Conservation (phyloP, 257 asterid species). For the Henckelia pumila region DNA sequence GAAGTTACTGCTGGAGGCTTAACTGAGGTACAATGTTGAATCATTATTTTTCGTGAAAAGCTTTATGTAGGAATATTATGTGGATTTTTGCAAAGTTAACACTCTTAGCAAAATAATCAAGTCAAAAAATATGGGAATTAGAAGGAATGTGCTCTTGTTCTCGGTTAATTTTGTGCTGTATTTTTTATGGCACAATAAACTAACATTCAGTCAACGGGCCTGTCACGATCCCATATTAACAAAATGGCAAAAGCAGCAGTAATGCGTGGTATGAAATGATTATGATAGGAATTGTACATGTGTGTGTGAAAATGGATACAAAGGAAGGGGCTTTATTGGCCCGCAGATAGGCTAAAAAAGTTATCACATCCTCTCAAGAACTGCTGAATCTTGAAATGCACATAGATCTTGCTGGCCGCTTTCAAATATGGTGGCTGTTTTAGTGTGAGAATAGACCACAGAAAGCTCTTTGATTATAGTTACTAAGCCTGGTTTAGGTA, state of each 20-base stretch:
- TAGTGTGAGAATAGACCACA: background rate
- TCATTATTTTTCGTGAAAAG: background rate
- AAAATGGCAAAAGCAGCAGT: background rate
- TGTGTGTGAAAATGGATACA: background rate
- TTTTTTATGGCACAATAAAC: background rate
- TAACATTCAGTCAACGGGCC: background rate
- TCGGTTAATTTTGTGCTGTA: background rate
- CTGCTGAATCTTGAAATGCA: slow-evolving; percentile 4
- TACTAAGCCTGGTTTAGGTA: background rate
- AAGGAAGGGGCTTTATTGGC: slow-evolving; percentile 10
- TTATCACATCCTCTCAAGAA: background rate
- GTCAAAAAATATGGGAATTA: background rate
- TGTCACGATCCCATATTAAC: background rate
- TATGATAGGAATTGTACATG: background rate
- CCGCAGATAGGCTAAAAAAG: background rate
- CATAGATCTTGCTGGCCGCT: background rate
- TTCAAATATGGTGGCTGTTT: background rate
- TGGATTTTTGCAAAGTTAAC: background rate
- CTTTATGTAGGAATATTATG: background rate
- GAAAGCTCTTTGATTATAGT: background rate
- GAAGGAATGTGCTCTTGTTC: slow-evolving; percentile 4
- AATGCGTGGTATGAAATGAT: background rate
- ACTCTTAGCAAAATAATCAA: background rate
- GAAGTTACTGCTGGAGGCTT: slow-evolving; percentile 72
- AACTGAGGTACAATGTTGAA: slow-evolving; percentile 54